Evolutionary conservation across 2,329 filamentous ascomycete genomes (phyloP).

Genomic region (Juglanconis sp.): DNA sequence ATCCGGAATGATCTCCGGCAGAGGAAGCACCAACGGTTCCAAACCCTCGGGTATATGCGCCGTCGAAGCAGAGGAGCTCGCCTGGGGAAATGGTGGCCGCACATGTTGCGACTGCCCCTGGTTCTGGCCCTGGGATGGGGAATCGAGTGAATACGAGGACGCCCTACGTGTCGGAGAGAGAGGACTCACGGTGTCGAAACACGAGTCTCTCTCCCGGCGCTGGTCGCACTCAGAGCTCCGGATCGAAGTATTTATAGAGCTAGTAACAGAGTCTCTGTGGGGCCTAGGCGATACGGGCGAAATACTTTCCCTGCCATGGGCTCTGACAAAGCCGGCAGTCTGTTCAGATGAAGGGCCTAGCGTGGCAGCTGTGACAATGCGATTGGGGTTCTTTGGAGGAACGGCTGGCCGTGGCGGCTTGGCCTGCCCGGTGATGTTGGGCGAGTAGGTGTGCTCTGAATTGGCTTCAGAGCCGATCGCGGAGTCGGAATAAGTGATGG

Average conservation of each 20-base stretch:
- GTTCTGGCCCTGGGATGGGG: slow-evolving; percentile 1
- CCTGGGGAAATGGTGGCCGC: background rate
- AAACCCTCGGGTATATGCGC: background rate
- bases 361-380: background rate
- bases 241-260: background rate
- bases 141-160: background rate
- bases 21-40: background rate
- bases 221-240: slow-evolving; percentile 3
- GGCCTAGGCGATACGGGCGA: background rate
- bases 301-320: background rate
- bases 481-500: background rate
- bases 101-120: background rate
- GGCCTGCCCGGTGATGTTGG: background rate
- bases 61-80: background rate
- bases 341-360: background rate
- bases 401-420: background rate
- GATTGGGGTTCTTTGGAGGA: slow-evolving; percentile 1
- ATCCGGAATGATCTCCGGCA: slow-evolving; percentile 23
- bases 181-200: slow-evolving; percentile 1
- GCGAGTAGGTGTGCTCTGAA: background rate
- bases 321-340: background rate
- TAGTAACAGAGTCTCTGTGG: background rate
- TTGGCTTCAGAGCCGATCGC: background rate
- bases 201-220: background rate
- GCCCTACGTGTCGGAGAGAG: background rate